These are phyloP conservation scores for Arachis hypogaea DNA, from an alignment of 306 rosid genomes.

Conservation along the genomic window DNA sequence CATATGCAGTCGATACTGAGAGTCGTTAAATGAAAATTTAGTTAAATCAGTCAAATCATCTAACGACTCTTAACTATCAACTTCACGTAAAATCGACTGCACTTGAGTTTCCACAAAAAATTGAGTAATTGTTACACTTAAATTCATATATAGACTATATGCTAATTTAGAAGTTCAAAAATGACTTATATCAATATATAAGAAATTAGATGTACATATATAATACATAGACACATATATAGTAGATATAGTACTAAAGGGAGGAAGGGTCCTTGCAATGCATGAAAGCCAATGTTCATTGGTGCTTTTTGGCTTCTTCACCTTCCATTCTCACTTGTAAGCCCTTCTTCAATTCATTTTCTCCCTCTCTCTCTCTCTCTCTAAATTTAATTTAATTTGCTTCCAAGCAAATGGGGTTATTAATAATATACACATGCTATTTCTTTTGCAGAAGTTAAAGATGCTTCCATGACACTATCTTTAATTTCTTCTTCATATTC, in stretches of 20 bases:
- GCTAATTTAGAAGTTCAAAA: no score
- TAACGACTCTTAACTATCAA: no score
- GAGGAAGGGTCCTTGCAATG: slow-evolving; percentile 5
- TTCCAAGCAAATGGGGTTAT: slow-evolving; percentile 54
- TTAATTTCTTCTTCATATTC: slow-evolving; percentile 11
- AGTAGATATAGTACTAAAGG: slow-evolving; percentile 17
- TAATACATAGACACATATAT: no score
- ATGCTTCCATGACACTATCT: slow-evolving; percentile 9
- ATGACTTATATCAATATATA: no score
- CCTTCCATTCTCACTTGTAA: slow-evolving; percentile 19
- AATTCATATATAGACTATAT: no score
- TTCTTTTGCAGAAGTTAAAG: slow-evolving; percentile 36
- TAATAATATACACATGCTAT: slow-evolving; percentile 14
- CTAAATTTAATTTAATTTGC: slow-evolving; percentile 23
- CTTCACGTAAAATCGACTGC: no score
- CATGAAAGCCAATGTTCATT: slow-evolving; percentile 20
- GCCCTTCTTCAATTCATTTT: background rate
- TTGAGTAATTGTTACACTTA: no score
- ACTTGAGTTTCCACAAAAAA: no score
- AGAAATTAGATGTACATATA: no score
- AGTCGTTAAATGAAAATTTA: no score
- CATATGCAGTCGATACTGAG: no score
- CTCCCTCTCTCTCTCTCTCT: background rate
- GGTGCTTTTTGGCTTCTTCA: slow-evolving; percentile 31
- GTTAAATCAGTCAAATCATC: no score